Base-by-base conservation (phyloP, 2,329 filamentous ascomycete genomes). In the Aureobasidium sp. region DNA sequence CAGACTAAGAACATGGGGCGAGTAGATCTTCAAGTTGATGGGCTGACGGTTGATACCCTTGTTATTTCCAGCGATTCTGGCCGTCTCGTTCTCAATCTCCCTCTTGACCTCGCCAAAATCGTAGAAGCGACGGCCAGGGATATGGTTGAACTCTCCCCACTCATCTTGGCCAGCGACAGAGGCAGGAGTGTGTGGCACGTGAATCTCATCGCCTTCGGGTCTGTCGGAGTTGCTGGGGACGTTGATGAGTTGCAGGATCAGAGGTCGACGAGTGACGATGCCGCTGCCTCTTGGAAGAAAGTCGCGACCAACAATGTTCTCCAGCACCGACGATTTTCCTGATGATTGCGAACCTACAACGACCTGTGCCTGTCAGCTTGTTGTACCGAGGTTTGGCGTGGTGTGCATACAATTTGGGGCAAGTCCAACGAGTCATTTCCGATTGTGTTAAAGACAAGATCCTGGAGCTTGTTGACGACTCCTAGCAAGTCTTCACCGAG, bases 401-500 rank as follows among this genome's bases (percentile, higher is more conserved):
- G 41, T 7, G 25, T 66, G 66, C 86, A 73, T 86, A 97, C 94
- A 82, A 99, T 99, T 79, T 99, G 94, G 63, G 94, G 94, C 62
- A 99, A 81, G 77, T 99, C 94, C 64, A 99, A 84, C 59, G 93
- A 97, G 77, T 99, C 94, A 80, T 92, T 97, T 77, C 94, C 94
- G 76, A 99, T 99, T 68, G 94, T 99, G 79, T 99, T 99, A 82
- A 99, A 99, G 72, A 99, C 94, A 72, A 99, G 79, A 77, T 97
- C 94, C 78, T 99, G 94, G 72, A 99, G 83, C 82, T 96, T 96
- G 82, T 99, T 99, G 79, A 99, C 94, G 67, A 91, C 95, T 69
- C 85, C 86, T 74, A 99, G 85, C 77, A 99, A 81, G 78, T 99
- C 92, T 77, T 99, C 94, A 73, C 94, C 93, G 71, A 99, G 86